Evolutionary conservation across 1,284 basidiomycete genomes (phyloP), one percentile per base, ranked within the genome.

Genomic region (Tausonia pullulans): DNA sequence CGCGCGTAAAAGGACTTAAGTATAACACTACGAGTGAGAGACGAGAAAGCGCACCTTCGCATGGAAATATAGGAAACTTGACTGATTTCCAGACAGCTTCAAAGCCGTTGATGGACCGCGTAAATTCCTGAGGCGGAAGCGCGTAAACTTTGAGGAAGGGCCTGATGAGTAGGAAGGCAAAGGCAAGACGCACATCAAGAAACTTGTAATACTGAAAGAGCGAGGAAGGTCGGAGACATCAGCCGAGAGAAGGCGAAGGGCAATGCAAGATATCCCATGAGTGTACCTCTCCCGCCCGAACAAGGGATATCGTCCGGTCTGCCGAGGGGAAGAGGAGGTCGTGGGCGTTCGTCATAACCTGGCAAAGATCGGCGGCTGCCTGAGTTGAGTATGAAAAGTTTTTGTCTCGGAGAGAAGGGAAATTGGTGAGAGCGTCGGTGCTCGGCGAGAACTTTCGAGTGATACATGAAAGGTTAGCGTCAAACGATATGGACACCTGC

Each of bases 311-410:
- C 9, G 75, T 75, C 27, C 75, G 71, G 2, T 66, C 65, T 4
- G 62, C 59, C 5, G 55, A 60, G 4, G 65, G 75, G 65, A 76
- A 76, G 41, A 77, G 69, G n/a, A 72, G 69, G 63, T 76, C 75
- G 68, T 77, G 76, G 4, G 75, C 75, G 60, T 40, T 57, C 55
- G 55, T 57, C 55, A 57, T 57, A 7, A 44, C 41, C 55, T 57
- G 55, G 7, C 41, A 44, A n/a, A 57, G 55, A 40, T 57, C 55
- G 55, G 45, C 55, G 4, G 45, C 41, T 3, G 55, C 75, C 68
- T 77, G 76, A 0, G 75, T 69, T n/a, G 76, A 64, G 48, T 69
- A 70, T 0, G 72, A 72, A 13, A 74, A 69, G 63, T 77, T 75
- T 41, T 74, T 27, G 66, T 52, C 72, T 68, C 71, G 70, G 9